These are phyloP conservation scores for Globisporangium abappressorium DNA, from an alignment of 352 stramenopile genomes.

Conservation along the genomic window DNA sequence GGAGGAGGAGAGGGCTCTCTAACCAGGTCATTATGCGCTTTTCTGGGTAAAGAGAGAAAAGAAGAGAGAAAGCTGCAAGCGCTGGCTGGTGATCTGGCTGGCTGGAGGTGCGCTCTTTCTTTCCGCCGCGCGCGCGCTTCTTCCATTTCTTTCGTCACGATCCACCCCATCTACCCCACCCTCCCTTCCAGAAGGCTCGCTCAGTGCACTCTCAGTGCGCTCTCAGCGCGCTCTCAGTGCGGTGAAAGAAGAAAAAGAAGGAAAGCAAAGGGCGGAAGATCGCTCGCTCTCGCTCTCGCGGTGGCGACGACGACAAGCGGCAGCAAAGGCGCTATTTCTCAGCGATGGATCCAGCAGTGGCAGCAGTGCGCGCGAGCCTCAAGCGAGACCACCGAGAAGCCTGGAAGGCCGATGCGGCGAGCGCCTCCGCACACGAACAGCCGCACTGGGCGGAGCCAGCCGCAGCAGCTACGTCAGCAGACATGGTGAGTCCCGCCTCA, in stretches of 20 bases:
- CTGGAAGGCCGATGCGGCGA: not conserved
- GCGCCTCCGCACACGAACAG: not conserved
- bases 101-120: not conserved
- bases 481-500: not conserved
- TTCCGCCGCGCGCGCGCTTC: not conserved
- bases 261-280: not conserved
- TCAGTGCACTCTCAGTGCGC: too few species aligned
- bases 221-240: too few species aligned
- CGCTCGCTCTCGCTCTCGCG: not conserved
- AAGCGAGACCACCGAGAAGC: slow-evolving; percentile 1
- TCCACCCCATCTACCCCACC: not conserved
- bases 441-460: not conserved
- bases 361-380: not conserved
- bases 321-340: not conserved
- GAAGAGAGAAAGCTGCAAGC: not conserved
- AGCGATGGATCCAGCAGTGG: not conserved
- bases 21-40: not conserved
- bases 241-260: slow-evolving; percentile 3
- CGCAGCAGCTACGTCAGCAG: not conserved
- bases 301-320: not conserved
- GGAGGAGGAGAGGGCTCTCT: not conserved
- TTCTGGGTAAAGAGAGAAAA: not conserved
- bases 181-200: not conserved
- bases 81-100: not conserved
- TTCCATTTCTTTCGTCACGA: slow-evolving; percentile 7